These are phyloP conservation scores for Tympanopsis confertula DNA, from an alignment of 2,329 filamentous ascomycete genomes.

Conservation along the genomic window DNA sequence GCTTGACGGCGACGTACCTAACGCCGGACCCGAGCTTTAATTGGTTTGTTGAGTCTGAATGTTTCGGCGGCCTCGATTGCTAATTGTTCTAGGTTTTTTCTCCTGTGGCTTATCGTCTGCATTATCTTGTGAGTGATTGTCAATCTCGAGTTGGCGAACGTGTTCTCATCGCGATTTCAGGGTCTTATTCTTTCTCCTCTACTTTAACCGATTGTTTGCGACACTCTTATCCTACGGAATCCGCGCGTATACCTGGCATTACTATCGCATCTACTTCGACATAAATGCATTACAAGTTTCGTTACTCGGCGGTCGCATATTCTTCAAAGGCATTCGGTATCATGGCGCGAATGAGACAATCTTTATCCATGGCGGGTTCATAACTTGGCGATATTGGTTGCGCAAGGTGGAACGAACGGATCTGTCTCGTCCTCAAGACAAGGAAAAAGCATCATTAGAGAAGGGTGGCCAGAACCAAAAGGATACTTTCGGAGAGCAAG, in stretches of 20 bases:
- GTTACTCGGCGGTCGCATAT: constrained; percentile 77
- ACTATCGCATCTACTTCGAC: constrained; percentile 80
- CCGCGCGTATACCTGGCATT: constrained; percentile 84
- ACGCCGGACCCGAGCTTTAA: constrained; percentile 1
- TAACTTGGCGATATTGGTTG: constrained; percentile 95
- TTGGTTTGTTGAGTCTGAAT: neutral
- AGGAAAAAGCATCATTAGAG: too few relatives aligned
- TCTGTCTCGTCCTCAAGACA: constrained; percentile 19
- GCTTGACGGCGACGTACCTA: neutral
- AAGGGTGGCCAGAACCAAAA: too few relatives aligned
- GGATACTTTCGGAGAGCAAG: constrained; percentile 5
- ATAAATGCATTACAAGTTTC: constrained; percentile 91
- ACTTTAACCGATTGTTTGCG: constrained; percentile 89
- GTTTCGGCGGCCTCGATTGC: neutral
- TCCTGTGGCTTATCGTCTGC: neutral
- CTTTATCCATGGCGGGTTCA: constrained; percentile 76
- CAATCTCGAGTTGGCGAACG: neutral
- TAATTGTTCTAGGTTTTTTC: constrained; percentile 3
- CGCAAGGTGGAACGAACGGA: constrained; percentile 66
- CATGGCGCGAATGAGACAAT: constrained; percentile 94
- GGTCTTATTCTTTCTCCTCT: constrained; percentile 85
- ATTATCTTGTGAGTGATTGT: neutral
- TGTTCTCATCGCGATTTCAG: constrained; percentile 19
- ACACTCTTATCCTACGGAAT: constrained; percentile 77
- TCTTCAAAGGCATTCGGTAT: constrained; percentile 90